A percentile compares a stretch with the other conserved stretches of the same genome.
Evolutionary conservation across 2,329 filamentous ascomycete species (phyloP).

Genomic region (Alternaria conjuncta): DNA sequence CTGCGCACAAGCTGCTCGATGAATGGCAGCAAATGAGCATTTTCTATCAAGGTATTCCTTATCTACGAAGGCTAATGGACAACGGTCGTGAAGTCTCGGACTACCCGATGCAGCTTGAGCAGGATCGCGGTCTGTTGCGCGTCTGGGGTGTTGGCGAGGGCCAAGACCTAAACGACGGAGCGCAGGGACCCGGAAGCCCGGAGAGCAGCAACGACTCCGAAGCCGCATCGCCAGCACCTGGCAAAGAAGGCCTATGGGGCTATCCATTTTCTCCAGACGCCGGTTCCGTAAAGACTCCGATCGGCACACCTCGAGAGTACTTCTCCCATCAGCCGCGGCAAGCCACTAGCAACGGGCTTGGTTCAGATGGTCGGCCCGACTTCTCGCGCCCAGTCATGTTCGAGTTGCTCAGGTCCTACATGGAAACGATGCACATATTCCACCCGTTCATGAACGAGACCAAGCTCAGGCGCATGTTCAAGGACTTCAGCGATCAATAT

Average conservation of each 20-base stretch:
- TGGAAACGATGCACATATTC: conserved; percentile 66
- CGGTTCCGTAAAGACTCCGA: conserved; percentile 34
- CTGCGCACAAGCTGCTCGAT: conserved; percentile 80
- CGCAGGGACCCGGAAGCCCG: conserved; percentile 43
- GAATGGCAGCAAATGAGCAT: conserved; percentile 64
- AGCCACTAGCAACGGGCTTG: conserved; percentile 55
- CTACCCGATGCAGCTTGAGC: conserved; percentile 79
- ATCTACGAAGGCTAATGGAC: conserved; percentile 69
- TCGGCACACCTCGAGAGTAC: conserved; percentile 30
- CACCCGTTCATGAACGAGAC: conserved; percentile 68
- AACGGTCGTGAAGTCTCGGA: conserved; percentile 64
- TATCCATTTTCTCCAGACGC: conserved; percentile 48
- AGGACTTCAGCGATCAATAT: conserved; percentile 52
- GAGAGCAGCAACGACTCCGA: conserved; percentile 50
- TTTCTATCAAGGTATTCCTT: conserved; percentile 59
- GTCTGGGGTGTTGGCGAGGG: conserved; percentile 83
- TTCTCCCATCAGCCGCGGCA: conserved; percentile 27
- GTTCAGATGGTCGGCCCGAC: conserved; percentile 60
- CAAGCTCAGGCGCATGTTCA: conserved; percentile 60
- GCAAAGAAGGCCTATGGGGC: conserved; percentile 59
- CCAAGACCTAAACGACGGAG: conserved; percentile 62
- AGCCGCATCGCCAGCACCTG: conserved; percentile 49
- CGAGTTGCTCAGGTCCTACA: conserved; percentile 61
- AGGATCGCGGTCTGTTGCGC: conserved; percentile 74
- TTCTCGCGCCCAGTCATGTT: conserved; percentile 60